Base-by-base conservation (phyloP, 306 rosid species). In the Quercus wislizeni region DNA sequence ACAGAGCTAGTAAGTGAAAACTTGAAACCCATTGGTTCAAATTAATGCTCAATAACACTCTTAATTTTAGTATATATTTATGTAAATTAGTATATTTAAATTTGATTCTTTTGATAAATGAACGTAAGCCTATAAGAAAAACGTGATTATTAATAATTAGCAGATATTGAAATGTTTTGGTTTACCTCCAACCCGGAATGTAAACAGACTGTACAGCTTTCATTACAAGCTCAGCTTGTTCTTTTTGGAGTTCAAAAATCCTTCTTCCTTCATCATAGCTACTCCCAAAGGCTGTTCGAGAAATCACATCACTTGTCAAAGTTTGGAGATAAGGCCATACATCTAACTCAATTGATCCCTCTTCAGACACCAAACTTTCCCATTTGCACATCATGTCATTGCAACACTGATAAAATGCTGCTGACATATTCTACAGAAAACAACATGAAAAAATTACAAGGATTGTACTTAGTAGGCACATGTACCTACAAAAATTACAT, bases 101-200 rank as follows among this genome's bases (percentile, higher is more conserved):
- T 49, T 49, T 49, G 54, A 49, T 12, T 49, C 17, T 49, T 49
- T 10, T 49, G 17, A 49, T 12, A 49, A 12, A 49, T 49, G 54
- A 49, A 49, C 17, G 1, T 49, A 49, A 13, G 13, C 12, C 13
- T 2, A 49, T 49, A 49, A 3, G 15, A 10, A 49, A 49, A 49
- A 12, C 1, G 2, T 49, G 54, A 49, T 49, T 12, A 49, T 10
- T 49, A 49, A 49, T 49, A 12, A 49, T 23, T 12, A n/a, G 6
- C n/a, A 68, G 21, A 35, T 4, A 6, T 68, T 33, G 18, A 79
- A 19, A 67, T 0, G 13, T 55, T 55, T 54, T n/a, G 5, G 19
- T 21, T 63, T 63, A 88, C 92, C 87, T 74, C 89, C 85, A 86
- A 41, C 86, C 83, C 1, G 86, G 88, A 63, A 86, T 73, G 76